Evolutionary conservation across 2,329 filamentous ascomycete species (phyloP), one percentile per base, ranked within the genome.

Genomic region (Ramularia collo-cygni): DNA sequence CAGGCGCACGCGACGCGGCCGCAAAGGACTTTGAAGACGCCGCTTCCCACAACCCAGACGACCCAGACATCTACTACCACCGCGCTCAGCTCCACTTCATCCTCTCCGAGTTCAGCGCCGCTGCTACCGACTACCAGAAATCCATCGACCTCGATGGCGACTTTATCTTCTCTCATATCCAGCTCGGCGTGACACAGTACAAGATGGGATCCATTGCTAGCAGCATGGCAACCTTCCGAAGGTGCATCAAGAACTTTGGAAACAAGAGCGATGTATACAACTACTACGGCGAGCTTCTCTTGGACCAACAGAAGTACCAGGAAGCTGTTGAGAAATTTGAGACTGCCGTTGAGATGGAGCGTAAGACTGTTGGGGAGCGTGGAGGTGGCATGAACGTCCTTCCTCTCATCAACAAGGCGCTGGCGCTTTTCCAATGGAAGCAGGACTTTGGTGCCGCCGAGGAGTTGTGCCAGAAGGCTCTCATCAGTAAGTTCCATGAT

Each of bases 141-240:
- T 96, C 92, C 2, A 98, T 98, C 58, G 92, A 98, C 57, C 77
- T 98, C 19, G 92, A 98, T 71, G 77, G 80, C 54, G 81, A 86
- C 53, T 98, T 98, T 67, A 98, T 98, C 70, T 98, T 95, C 76
- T 96, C 90, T 6, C 92, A 98, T 70, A 98, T 98, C 59, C 92
- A 98, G 68, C 85, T 98, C 30, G 92, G 92, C 64, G 92, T 98
- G 37, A 98, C 92, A 35, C 92, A 98, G 68, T 98, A 98, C 75
- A 98, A 98, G 81, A 93, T 96, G 84, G 92, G 92, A 53, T 95
- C 87, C 19, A 85, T 98, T 43, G 92, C 92, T 6, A 95, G 89
- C 7, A 95, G 89, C 33, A 96, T 96, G 88, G 90, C 92, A 26
- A 98, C 92, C 4, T 96, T 98, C 81, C 80, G 90, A 55, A 78